phyloP scores from a whole-genome alignment of 108 stramenopile genomes.

The Pseudonitzschia pungens region DNA sequence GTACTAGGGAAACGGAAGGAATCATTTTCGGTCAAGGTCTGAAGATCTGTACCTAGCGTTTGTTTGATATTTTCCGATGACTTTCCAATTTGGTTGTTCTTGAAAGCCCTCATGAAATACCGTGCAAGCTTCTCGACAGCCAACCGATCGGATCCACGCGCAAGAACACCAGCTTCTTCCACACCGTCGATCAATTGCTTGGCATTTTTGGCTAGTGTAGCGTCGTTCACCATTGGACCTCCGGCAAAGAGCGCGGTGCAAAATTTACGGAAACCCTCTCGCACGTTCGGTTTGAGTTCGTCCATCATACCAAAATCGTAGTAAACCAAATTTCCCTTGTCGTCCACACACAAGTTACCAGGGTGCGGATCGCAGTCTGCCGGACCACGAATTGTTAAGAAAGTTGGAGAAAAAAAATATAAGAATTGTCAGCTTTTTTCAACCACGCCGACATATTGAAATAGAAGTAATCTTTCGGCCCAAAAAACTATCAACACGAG shows the following conservation, averaged over 20 bases:
- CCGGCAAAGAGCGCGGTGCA: slow-evolving; percentile 88
- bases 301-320: slow-evolving; percentile 99
- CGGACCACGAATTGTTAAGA: background rate
- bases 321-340: slow-evolving; percentile 84
- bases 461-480: background rate
- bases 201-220: slow-evolving; percentile 77
- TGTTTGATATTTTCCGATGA: slow-evolving; percentile 76
- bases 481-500: background rate
- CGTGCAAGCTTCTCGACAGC: slow-evolving; percentile 94
- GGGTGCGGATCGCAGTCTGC: slow-evolving; percentile 52
- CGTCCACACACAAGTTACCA: slow-evolving; percentile 79
- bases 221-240: slow-evolving; percentile 77
- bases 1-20: slow-evolving; percentile 94
- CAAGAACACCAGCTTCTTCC: slow-evolving; percentile 94
- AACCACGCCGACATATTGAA: background rate
- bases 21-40: slow-evolving; percentile 82
- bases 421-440: background rate
- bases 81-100: slow-evolving; percentile 87
- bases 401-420: background rate
- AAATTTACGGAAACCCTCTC: slow-evolving; percentile 82
- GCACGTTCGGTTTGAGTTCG: slow-evolving; percentile 80
- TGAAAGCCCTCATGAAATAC: slow-evolving; percentile 93
- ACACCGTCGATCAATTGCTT: slow-evolving; percentile 91
- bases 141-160: slow-evolving; percentile 89
- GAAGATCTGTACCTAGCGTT: slow-evolving; percentile 81